Evolutionary conservation across 2,329 filamentous ascomycete genomes (phyloP).

Genomic region (Ophiocordyceps sinensis): DNA sequence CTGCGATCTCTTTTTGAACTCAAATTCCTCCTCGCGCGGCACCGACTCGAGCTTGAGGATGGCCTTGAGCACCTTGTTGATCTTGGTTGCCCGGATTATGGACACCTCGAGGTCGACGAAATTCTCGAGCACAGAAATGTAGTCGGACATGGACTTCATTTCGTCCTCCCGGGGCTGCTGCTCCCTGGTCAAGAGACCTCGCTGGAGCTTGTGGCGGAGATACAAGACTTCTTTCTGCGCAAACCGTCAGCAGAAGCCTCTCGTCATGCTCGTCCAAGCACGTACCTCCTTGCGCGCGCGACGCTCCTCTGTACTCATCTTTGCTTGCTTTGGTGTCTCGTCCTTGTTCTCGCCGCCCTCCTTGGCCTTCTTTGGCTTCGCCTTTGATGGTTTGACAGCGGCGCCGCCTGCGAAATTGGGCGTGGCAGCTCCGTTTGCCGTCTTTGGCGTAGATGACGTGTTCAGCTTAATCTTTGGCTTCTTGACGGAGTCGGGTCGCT

Average conservation of each 20-base stretch:
- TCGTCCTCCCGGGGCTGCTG: conserved; percentile 75
- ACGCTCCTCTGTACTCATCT: conserved; percentile 43
- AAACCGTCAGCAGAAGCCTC: conserved; percentile 16
- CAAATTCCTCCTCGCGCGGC: conserved; percentile 74
- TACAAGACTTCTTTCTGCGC: conserved; percentile 68
- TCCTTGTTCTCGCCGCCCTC: conserved; percentile 42
- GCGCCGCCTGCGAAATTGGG: conserved; percentile 42
- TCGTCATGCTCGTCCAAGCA: conserved; percentile 1
- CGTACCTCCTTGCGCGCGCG: conserved; percentile 43
- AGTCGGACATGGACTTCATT: conserved; percentile 66
- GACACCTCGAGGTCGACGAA: conserved; percentile 69
- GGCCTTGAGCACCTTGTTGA: conserved; percentile 94
- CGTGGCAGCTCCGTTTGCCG: conserved; percentile 44
- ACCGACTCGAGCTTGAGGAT: conserved; percentile 80
- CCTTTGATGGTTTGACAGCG: conserved; percentile 37
- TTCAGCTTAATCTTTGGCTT: conserved; percentile 55
- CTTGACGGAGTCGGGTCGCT: conserved; percentile 47
- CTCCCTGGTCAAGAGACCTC: conserved; percentile 77
- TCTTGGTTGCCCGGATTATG: conserved; percentile 86
- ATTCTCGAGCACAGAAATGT: conserved; percentile 66
- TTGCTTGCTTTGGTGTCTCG: conserved; percentile 38
- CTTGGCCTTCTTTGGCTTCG: conserved; percentile 41
- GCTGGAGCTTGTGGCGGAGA: conserved; percentile 86
- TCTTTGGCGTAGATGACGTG: conserved; percentile 53
- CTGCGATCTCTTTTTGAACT: conserved; percentile 76